Evolutionary conservation across 176 grass and related monocot genomes (phyloP).

Genomic region (Oryza glaberrima): DNA sequence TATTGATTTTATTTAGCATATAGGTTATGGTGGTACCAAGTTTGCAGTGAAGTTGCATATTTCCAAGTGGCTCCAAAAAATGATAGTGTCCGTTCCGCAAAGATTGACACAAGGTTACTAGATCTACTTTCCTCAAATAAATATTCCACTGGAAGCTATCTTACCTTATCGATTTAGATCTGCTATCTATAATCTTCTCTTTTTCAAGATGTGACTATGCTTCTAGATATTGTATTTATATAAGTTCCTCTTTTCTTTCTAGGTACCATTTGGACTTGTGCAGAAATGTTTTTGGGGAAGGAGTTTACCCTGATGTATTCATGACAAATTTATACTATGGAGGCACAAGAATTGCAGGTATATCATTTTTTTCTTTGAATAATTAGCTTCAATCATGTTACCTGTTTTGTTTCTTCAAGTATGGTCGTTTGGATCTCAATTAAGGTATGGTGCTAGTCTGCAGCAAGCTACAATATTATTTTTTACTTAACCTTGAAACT

Average conservation of each 20-base stretch:
- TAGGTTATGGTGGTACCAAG: constrained; percentile 98
- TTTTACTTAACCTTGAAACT: constrained; percentile 36
- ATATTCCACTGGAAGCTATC: not conserved
- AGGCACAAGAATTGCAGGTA: constrained; percentile 86
- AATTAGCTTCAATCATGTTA: not conserved
- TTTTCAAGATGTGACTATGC: constrained; percentile 4
- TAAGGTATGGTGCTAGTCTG: not conserved
- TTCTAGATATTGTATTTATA: constrained; percentile 20
- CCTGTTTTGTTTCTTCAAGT: not conserved
- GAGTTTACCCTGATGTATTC: constrained; percentile 87
- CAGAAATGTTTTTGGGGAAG: constrained; percentile 90
- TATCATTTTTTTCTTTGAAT: not conserved
- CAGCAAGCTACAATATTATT: not conserved
- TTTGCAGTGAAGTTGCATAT: constrained; percentile 95
- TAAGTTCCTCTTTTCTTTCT: constrained; percentile 33
- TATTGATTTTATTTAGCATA: constrained; percentile 53
- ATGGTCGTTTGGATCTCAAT: not conserved
- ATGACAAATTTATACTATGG: constrained; percentile 97
- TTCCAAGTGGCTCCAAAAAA: constrained; percentile 94
- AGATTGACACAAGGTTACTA: constrained; percentile 74
- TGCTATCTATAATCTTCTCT: not conserved
- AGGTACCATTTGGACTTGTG: constrained; percentile 98
- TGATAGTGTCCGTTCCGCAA: constrained; percentile 78
- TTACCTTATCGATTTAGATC: constrained; percentile 2
- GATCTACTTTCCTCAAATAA: constrained; percentile 21